phyloP scores from a whole-genome alignment of 1,139 yeast genomes.

The Nakaseomyces sp. region DNA sequence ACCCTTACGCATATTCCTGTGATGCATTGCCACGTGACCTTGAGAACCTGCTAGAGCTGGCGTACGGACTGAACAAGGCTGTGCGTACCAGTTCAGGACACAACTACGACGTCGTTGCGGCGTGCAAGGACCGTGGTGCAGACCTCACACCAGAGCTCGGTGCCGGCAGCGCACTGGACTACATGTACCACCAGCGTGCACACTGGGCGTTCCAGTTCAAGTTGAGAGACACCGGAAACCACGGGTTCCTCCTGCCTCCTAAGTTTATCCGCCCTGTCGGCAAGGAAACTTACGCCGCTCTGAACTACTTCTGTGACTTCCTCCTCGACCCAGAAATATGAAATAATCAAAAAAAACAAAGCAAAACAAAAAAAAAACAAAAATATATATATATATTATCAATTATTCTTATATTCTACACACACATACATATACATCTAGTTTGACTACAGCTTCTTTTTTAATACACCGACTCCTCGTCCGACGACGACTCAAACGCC shows the following conservation, averaged over 20 bases:
- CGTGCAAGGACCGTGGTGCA: slow-evolving; percentile 65
- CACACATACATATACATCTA: too few species aligned
- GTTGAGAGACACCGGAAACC: slow-evolving; percentile 73
- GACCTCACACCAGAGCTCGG: slow-evolving; percentile 68
- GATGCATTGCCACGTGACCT: slow-evolving; percentile 64
- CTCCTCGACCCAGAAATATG: slow-evolving; percentile 38
- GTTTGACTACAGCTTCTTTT: not conserved
- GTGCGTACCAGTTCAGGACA: slow-evolving; percentile 57
- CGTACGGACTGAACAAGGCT: slow-evolving; percentile 70
- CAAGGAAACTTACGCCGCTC: slow-evolving; percentile 57
- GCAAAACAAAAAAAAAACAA: not conserved
- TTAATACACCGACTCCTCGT: not conserved
- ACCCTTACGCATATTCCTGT: slow-evolving; percentile 79
- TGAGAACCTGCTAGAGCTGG: slow-evolving; percentile 71
- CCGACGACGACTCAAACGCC: slow-evolving; percentile 3
- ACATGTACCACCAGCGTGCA: slow-evolving; percentile 74
- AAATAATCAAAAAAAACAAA: not conserved
- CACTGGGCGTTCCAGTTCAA: slow-evolving; percentile 80
- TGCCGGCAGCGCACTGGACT: slow-evolving; percentile 75
- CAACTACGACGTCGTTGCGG: slow-evolving; percentile 59
- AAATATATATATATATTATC: not conserved
- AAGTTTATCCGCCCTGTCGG: slow-evolving; percentile 71
- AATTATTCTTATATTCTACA: not conserved
- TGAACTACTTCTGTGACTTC: slow-evolving; percentile 62
- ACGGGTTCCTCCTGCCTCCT: slow-evolving; percentile 73